A percentile compares a stretch with the other conserved stretches of the same genome.
These are phyloP conservation scores for Cercospora janseana DNA, from an alignment of 2,329 filamentous ascomycete species.

Conservation along the genomic window DNA sequence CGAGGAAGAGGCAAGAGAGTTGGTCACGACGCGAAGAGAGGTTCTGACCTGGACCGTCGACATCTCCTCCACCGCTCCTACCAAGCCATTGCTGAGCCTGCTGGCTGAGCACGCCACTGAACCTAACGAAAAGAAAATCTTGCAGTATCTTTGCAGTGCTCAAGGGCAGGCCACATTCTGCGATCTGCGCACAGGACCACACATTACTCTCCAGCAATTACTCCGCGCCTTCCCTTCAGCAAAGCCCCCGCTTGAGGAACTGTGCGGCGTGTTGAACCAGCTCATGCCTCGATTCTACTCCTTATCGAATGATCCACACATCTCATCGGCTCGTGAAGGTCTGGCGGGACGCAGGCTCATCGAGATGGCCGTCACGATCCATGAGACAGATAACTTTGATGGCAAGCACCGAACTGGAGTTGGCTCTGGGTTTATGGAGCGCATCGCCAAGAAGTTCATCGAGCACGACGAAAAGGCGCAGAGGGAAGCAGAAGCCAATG, in stretches of 20 bases:
- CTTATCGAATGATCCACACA: conserved; percentile 89
- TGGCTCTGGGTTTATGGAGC: conserved; percentile 89
- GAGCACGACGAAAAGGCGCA: conserved; percentile 63
- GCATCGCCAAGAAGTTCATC: conserved; percentile 71
- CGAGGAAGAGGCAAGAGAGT: conserved; percentile 76
- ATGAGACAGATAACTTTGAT: conserved; percentile 79
- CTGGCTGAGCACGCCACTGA: conserved; percentile 81
- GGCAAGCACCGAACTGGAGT: conserved; percentile 69
- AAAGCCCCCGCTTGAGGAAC: conserved; percentile 77
- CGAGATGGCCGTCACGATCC: conserved; percentile 95
- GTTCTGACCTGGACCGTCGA: conserved; percentile 95
- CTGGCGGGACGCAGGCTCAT: conserved; percentile 74
- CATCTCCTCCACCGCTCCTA: conserved; percentile 87
- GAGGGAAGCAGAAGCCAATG: conserved; percentile 42
- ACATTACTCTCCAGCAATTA: conserved; percentile 81
- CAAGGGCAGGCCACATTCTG: conserved; percentile 93
- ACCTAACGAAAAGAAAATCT: conserved; percentile 81
- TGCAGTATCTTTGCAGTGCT: conserved; percentile 79
- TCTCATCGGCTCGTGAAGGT: conserved; percentile 67
- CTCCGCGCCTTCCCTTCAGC: conserved; percentile 89
- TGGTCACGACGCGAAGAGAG: conserved; percentile 87
- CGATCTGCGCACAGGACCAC: conserved; percentile 80
- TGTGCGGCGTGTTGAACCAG: conserved; percentile 77
- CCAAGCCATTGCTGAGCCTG: conserved; percentile 79
- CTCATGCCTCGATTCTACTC: conserved; percentile 99